Evolutionary conservation across 495 filamentous ascomycete species (phyloP).

Genomic region (Filosporella fistucella): DNA sequence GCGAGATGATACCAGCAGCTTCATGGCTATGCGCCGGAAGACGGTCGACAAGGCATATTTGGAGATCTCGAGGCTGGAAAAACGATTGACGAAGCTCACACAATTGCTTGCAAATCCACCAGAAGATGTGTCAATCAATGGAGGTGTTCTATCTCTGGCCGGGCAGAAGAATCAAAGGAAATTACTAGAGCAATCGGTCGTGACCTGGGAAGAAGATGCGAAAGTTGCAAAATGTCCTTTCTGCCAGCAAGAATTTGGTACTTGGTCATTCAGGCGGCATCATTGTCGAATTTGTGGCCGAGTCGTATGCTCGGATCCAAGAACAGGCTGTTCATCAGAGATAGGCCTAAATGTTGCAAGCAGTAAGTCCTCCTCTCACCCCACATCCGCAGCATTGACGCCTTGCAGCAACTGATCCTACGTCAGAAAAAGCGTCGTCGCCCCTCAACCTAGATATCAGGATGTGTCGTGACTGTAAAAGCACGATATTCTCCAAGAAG

Average conservation of each 20-base stretch:
- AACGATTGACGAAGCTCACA: constrained; percentile 85
- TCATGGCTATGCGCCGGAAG: constrained; percentile 63
- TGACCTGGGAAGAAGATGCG: constrained; percentile 92
- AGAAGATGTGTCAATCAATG: constrained; percentile 35
- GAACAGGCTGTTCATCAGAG: constrained; percentile 80
- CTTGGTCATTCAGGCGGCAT: constrained; percentile 84
- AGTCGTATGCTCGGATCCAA: constrained; percentile 84
- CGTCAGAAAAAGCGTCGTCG: constrained; percentile 60
- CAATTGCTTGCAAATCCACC: constrained; percentile 70
- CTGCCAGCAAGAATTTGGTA: constrained; percentile 89
- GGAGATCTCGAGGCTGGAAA: constrained; percentile 86
- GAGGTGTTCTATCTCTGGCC: constrained; percentile 24
- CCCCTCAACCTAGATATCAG: constrained; percentile 77
- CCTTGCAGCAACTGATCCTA: constrained; percentile 36
- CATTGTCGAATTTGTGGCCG: constrained; percentile 91
- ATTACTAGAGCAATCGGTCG: constrained; percentile 80
- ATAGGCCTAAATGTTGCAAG: constrained; percentile 72
- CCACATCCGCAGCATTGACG: constrained; percentile 20
- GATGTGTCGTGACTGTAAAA: constrained; percentile 87
- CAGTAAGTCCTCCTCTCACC: constrained; percentile 42
- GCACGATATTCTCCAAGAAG: constrained; percentile 75
- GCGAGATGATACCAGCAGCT: constrained; percentile 65
- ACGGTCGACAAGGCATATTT: constrained; percentile 78
- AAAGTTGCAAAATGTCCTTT: constrained; percentile 79
- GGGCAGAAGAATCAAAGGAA: constrained; percentile 63